These are phyloP conservation scores for Stephania japonica DNA, from an alignment of 164 flowering plant species.

Conservation along the genomic window DNA sequence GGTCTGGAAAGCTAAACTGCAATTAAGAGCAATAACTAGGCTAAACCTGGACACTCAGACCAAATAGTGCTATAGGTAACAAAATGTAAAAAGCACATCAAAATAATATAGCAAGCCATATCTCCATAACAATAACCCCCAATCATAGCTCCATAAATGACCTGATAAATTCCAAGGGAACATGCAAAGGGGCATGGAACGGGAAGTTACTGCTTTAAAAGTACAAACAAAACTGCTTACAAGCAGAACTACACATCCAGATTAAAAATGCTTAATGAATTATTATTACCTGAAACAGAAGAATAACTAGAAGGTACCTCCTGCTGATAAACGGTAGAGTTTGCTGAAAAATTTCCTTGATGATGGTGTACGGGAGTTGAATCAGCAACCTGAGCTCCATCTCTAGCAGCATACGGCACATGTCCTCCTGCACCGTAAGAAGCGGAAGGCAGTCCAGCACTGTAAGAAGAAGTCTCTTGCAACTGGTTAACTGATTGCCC, in stretches of 20 bases:
- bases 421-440: constrained; percentile 42
- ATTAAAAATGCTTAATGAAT: constrained; percentile 35
- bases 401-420: constrained; percentile 30
- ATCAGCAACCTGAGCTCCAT: constrained; percentile 42
- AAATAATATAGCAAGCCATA: neutral
- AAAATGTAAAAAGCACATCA: neutral
- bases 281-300: constrained; percentile 91
- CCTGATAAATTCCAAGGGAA: neutral
- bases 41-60: neutral
- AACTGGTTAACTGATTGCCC: constrained; percentile 26
- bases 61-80: neutral
- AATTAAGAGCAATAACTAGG: neutral
- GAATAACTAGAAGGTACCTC: constrained; percentile 99
- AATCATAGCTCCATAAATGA: neutral
- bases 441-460: constrained; percentile 30
- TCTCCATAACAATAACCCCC: neutral
- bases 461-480: constrained; percentile 30
- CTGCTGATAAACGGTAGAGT: constrained; percentile 79
- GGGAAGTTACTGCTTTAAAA: neutral
- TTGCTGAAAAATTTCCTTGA: constrained; percentile 37
- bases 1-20: neutral
- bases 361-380: constrained; percentile 32
- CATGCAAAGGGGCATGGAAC: neutral
- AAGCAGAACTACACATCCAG: constrained; percentile 31
- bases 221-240: neutral